Percentiles rank a stretch among this genome's conserved stretches.
Conservation (phyloP, 2,329 filamentous ascomycete species). For the Aspergillus aculeatinus region DNA sequence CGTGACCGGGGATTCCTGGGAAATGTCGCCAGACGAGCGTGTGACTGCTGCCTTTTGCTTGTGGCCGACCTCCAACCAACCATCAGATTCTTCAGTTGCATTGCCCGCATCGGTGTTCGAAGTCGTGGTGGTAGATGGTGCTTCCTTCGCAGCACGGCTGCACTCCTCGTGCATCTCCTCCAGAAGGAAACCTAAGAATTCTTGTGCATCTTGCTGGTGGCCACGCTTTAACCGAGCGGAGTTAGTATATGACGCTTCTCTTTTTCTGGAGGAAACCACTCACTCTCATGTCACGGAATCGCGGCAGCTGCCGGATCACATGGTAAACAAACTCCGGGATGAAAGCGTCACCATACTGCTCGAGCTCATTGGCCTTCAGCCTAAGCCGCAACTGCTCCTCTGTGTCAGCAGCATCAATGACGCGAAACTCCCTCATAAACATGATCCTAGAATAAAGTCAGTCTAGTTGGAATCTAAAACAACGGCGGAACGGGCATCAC, state of each 20-base stretch:
- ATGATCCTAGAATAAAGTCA: slow-evolving; percentile 65
- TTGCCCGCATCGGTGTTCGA: slow-evolving; percentile 46
- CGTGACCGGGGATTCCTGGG: slow-evolving; percentile 76
- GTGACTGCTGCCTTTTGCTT: slow-evolving; percentile 87
- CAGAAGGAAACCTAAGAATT: slow-evolving; percentile 90
- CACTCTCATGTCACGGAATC: slow-evolving; percentile 90
- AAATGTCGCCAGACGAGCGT: slow-evolving; percentile 74
- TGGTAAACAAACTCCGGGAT: slow-evolving; percentile 95
- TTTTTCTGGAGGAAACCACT: slow-evolving; percentile 33
- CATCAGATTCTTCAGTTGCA: slow-evolving; percentile 51
- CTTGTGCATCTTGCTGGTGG: slow-evolving; percentile 96
- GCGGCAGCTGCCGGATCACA: slow-evolving; percentile 78
- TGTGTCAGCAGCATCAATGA: slow-evolving; percentile 75
- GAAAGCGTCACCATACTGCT: slow-evolving; percentile 87
- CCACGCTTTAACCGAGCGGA: slow-evolving; percentile 60
- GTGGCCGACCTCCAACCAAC: slow-evolving; percentile 93
- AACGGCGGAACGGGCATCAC: slow-evolving; percentile 34
- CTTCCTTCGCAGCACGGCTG: slow-evolving; percentile 67
- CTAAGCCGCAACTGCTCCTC: slow-evolving; percentile 70
- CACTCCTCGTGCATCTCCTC: slow-evolving; percentile 95
- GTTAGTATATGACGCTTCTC: slow-evolving; percentile 1
- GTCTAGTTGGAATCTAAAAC: neutral
- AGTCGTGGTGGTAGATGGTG: slow-evolving; percentile 30
- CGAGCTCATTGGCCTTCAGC: slow-evolving; percentile 78
- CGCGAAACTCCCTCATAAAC: slow-evolving; percentile 89